These are phyloP conservation scores for Rhynchospora tenuis DNA, from an alignment of 176 grass and related monocot genomes.

Conservation along the genomic window DNA sequence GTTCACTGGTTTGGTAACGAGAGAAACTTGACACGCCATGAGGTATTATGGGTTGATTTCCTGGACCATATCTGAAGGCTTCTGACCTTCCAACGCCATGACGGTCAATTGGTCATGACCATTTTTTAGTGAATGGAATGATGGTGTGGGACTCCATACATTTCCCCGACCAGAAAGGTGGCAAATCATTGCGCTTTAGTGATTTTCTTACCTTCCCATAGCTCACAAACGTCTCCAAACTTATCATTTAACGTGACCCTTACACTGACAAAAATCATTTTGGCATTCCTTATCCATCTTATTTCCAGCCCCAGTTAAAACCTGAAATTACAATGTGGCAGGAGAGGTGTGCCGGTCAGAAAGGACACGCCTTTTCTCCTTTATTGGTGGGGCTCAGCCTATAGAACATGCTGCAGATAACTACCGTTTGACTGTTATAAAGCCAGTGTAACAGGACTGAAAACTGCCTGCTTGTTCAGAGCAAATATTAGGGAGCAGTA, in stretches of 20 bases:
- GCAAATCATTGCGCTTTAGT: too few relatives aligned
- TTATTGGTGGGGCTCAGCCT: constrained; percentile 13
- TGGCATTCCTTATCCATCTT: constrained; percentile 39
- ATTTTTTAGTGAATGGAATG: constrained; percentile 25
- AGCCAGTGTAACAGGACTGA: constrained; percentile 23
- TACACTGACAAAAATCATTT: constrained; percentile 24
- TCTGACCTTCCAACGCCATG: constrained; percentile 15
- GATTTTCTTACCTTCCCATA: constrained; percentile 25
- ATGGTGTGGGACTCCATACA: constrained; percentile 13
- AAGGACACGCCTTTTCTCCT: constrained; percentile 23
- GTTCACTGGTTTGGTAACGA: neutral
- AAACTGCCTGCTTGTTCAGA: constrained; percentile 19
- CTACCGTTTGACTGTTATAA: neutral
- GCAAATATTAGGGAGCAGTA: neutral
- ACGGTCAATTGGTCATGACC: constrained; percentile 27
- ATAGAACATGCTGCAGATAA: neutral
- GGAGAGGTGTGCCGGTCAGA: constrained; percentile 12
- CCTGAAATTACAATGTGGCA: constrained; percentile 30
- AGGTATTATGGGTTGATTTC: constrained; percentile 14
- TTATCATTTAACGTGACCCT: constrained; percentile 27
- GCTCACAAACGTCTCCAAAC: constrained; percentile 28
- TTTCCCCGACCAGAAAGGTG: neutral
- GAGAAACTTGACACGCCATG: neutral
- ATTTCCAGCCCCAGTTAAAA: constrained; percentile 32
- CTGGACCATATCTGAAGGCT: constrained; percentile 1